These are phyloP conservation scores for Decorospora gaudefroyi DNA, from an alignment of 2,329 filamentous ascomycete species.

Conservation along the genomic window DNA sequence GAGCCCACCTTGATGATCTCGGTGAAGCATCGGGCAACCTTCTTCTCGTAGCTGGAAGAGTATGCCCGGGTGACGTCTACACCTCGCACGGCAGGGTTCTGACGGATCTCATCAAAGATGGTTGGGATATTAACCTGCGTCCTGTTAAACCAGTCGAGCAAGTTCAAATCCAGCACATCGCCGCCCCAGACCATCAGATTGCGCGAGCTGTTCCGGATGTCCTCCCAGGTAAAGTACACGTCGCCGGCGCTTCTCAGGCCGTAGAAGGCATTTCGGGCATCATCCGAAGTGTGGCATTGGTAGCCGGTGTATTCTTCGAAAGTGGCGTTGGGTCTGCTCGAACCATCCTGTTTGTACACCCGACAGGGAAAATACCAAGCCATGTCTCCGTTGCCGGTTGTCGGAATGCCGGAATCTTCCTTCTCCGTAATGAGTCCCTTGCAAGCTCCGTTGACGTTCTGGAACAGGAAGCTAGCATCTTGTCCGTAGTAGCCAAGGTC, in stretches of 20 bases:
- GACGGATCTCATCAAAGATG: conserved; percentile 78
- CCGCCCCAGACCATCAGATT: conserved; percentile 95
- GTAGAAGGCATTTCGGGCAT: conserved; percentile 76
- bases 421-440: conserved; percentile 82
- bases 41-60: conserved; percentile 77
- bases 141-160: conserved; percentile 88
- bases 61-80: conserved; percentile 89
- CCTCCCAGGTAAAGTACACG: conserved; percentile 95
- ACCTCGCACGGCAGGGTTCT: conserved; percentile 72
- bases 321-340: conserved; percentile 73
- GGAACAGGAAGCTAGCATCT: conserved; percentile 96
- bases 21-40: conserved; percentile 81
- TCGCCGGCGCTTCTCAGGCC: conserved; percentile 71
- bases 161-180: conserved; percentile 85
- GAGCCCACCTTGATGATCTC: conserved; percentile 96
- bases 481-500: conserved; percentile 84
- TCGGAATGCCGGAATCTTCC: conserved; percentile 75
- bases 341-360: conserved; percentile 92
- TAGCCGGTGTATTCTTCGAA: conserved; percentile 80
- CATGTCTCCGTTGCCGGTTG: conserved; percentile 69
- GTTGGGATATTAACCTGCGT: conserved; percentile 75
- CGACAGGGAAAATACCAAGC: conserved; percentile 98
- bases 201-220: conserved; percentile 83
- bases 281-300: conserved; percentile 78
- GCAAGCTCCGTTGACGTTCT: conserved; percentile 97